Conservation (phyloP, 2,329 filamentous ascomycete genomes). For the Chaetothyriales sp. region DNA sequence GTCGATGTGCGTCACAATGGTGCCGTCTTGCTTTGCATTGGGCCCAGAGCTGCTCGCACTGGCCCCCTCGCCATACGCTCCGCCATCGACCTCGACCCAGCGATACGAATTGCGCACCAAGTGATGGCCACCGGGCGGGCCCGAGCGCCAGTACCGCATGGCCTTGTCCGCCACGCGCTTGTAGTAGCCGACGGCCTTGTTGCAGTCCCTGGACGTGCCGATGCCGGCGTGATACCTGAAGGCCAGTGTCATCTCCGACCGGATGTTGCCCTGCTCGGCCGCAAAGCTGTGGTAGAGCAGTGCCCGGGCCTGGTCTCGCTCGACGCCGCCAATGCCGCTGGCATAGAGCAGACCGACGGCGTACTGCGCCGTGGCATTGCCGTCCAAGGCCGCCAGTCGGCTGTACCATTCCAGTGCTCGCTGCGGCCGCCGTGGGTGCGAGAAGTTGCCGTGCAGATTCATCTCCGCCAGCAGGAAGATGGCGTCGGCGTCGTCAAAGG, state of each 20-base stretch:
- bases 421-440: constrained; percentile 67
- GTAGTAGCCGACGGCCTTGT: constrained; percentile 75
- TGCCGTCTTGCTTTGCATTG: constrained; percentile 55
- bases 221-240: constrained; percentile 78
- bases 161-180: constrained; percentile 88
- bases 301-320: constrained; percentile 78
- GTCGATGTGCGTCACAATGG: constrained; percentile 60
- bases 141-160: constrained; percentile 72
- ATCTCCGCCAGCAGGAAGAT: constrained; percentile 82
- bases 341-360: constrained; percentile 95
- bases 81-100: constrained; percentile 79
- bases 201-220: constrained; percentile 72
- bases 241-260: constrained; percentile 85
- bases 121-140: constrained; percentile 72
- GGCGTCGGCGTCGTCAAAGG: constrained; percentile 54
- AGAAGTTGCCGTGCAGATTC: constrained; percentile 93
- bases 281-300: constrained; percentile 91
- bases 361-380: constrained; percentile 85
- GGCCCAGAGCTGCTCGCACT: constrained; percentile 76
- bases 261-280: constrained; percentile 65
- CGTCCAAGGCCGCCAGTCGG: constrained; percentile 58
- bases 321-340: constrained; percentile 74
- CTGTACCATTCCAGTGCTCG: constrained; percentile 71
- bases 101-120: constrained; percentile 68
- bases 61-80: constrained; percentile 88